Conservation (phyloP, 805 yeast species). For the Sungouiella thailandica region DNA sequence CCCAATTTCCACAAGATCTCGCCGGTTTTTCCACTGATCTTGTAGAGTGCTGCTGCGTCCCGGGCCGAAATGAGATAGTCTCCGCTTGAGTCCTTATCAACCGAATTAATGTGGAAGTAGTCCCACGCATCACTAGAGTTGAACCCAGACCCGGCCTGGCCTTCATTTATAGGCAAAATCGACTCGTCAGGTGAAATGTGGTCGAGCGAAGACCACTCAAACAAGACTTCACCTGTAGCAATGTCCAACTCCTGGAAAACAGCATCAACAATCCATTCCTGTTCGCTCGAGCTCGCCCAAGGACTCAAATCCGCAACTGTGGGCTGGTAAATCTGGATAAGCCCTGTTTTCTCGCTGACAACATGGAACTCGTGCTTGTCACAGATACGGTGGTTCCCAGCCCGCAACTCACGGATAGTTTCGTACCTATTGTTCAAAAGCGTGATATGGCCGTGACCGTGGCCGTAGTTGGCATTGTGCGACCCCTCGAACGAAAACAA, state of each 20-base stretch:
- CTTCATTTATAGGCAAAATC: conserved; percentile 23
- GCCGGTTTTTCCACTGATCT: conserved; percentile 31
- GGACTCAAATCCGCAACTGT: conserved; percentile 22
- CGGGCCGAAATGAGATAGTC: conserved; percentile 33
- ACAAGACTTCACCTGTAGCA: conserved; percentile 29
- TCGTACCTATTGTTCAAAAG: conserved; percentile 25
- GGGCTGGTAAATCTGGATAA: conserved; percentile 31
- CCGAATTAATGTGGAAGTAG: conserved; percentile 36
- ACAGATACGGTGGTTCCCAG: conserved; percentile 27
- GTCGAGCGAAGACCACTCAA: conserved; percentile 31
- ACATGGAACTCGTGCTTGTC: conserved; percentile 36
- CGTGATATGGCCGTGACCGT: conserved; percentile 29
- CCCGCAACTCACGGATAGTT: conserved; percentile 25
- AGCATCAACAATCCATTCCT: conserved; percentile 33
- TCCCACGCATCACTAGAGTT: conserved; percentile 35
- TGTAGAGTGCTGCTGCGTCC: conserved; percentile 29
- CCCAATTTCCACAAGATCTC: conserved; percentile 32
- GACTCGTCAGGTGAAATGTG: conserved; percentile 30
- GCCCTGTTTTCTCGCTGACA: conserved; percentile 23
- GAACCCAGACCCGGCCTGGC: conserved; percentile 30
- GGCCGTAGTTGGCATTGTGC: conserved; percentile 24
- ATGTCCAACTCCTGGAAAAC: conserved; percentile 32
- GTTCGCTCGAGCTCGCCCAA: conserved; percentile 20
- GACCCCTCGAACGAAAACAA: conserved; percentile 32
- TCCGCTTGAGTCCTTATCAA: conserved; percentile 31